A percentile compares a stretch with the other conserved stretches of the same genome.
Evolutionary conservation across 2,329 filamentous ascomycete species (phyloP).

Genomic region (Proliferodiscus dingleyae): DNA sequence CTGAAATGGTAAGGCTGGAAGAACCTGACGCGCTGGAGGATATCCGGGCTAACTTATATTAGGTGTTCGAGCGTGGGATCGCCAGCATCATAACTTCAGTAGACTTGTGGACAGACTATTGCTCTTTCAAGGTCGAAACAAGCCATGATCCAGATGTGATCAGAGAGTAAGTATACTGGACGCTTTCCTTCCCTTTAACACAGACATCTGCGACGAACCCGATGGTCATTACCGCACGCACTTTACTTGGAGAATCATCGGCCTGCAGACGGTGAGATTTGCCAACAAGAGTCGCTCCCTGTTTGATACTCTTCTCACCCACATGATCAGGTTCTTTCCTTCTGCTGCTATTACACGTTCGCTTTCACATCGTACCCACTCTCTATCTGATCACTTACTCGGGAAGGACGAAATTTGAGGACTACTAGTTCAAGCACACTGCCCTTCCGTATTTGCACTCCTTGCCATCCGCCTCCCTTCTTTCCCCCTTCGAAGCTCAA

Average conservation of each 20-base stretch:
- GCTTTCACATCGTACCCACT: constrained; percentile 37
- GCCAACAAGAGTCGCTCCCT: constrained; percentile 53
- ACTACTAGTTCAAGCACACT: constrained; percentile 47
- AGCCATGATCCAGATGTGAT: constrained; percentile 91
- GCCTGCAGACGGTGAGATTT: constrained; percentile 66
- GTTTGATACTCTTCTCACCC: constrained; percentile 60
- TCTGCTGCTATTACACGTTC: constrained; percentile 42
- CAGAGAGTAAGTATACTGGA: constrained; percentile 94
- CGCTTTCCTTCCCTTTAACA: constrained; percentile 62
- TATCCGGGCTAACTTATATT: constrained; percentile 25
- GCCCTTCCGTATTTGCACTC: constrained; percentile 58
- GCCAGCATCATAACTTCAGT: constrained; percentile 90
- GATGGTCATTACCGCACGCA: constrained; percentile 25
- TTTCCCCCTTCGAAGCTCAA: constrained; percentile 12
- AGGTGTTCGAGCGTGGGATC: constrained; percentile 94
- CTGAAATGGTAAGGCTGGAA: constrained; percentile 71
- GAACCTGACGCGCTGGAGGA: constrained; percentile 5
- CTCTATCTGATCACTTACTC: constrained; percentile 33
- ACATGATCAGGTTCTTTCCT: constrained; percentile 57
- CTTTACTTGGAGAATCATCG: constrained; percentile 34
- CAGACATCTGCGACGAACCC: constrained; percentile 37
- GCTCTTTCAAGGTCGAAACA: constrained; percentile 95
- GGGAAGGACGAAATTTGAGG: constrained; percentile 42
- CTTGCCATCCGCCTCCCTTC: constrained; percentile 35
- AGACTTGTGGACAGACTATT: constrained; percentile 96